A percentile compares a stretch with the other conserved stretches of the same genome.
These are phyloP conservation scores for Tetrapisispora iriomotensis DNA, from an alignment of 805 yeast species.

Conservation along the genomic window DNA sequence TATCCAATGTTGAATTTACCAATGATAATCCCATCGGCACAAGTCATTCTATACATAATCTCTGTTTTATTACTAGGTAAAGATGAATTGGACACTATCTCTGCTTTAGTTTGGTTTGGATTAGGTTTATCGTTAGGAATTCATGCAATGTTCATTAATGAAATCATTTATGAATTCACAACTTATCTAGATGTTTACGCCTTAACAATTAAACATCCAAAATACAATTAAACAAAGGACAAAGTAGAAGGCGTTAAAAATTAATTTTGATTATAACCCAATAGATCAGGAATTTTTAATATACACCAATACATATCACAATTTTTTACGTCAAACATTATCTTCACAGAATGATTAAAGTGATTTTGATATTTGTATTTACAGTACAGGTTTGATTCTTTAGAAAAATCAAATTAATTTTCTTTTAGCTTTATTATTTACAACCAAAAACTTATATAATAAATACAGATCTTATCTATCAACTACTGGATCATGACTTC, in stretches of 20 bases:
- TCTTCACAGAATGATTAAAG: too few species aligned
- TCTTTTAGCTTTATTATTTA: too few species aligned
- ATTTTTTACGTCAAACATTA: too few species aligned
- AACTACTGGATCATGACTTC: too few species aligned
- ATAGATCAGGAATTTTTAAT: too few species aligned
- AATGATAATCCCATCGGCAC: slow-evolving; percentile 51
- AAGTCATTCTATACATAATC: slow-evolving; percentile 31
- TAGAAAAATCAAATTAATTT: too few species aligned
- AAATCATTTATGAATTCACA: slow-evolving; percentile 76
- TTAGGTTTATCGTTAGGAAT: slow-evolving; percentile 58
- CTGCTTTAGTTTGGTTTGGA: slow-evolving; percentile 53
- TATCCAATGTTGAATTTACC: slow-evolving; percentile 73
- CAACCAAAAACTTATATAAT: too few species aligned
- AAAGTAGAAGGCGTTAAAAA: background rate
- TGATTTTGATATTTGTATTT: too few species aligned
- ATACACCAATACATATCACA: too few species aligned
- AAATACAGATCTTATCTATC: too few species aligned
- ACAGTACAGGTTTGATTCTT: too few species aligned
- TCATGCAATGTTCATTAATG: slow-evolving; percentile 65
- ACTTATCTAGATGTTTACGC: slow-evolving; percentile 78
- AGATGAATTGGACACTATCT: slow-evolving; percentile 35
- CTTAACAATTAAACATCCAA: slow-evolving; percentile 73
- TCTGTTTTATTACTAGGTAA: slow-evolving; percentile 18
- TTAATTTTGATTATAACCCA: too few species aligned
- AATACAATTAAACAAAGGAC: slow-evolving; percentile 25